A percentile compares a stretch with the other conserved stretches of the same genome.
phyloP scores from a whole-genome alignment of 495 filamentous ascomycete species.

The Neurospora sp. region DNA sequence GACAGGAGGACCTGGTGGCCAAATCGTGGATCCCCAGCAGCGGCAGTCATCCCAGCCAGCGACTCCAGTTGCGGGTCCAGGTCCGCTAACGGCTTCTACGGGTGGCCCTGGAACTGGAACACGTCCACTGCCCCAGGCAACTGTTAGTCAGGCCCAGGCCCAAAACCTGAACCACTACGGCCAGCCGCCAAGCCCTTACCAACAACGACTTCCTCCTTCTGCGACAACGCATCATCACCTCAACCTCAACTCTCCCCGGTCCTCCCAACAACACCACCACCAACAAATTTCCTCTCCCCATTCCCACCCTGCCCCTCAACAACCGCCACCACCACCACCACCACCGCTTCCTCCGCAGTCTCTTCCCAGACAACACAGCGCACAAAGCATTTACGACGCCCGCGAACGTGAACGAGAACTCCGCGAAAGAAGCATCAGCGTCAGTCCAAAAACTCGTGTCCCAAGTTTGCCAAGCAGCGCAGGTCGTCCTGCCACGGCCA shows the following conservation, averaged over 20 bases:
- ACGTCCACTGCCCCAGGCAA: not conserved
- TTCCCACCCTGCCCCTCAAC: constrained; percentile 20
- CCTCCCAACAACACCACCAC: not conserved
- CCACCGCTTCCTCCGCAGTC: constrained; percentile 31
- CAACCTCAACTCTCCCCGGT: not conserved
- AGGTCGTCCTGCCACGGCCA: constrained; percentile 23
- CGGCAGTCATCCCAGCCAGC: constrained; percentile 45
- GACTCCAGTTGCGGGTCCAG: constrained; percentile 44
- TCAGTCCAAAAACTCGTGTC: constrained; percentile 54
- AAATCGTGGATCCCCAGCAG: constrained; percentile 26
- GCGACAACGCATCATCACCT: constrained; percentile 21
- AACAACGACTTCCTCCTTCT: constrained; percentile 34
- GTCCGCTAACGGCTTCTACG: not conserved
- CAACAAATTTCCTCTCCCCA: constrained; percentile 10
- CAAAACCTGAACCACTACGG: constrained; percentile 15
- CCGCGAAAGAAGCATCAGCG: constrained; percentile 38
- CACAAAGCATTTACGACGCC: constrained; percentile 31
- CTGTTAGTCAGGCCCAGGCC: constrained; percentile 17
- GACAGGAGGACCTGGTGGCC: not conserved
- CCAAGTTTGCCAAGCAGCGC: constrained; percentile 40
- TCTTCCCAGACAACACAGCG: constrained; percentile 37
- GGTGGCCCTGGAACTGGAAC: not conserved
- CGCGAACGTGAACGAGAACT: constrained; percentile 40
- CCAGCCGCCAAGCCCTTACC: constrained; percentile 45
- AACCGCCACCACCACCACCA: constrained; percentile 17